These are phyloP conservation scores for Phytophthora megakarya DNA, from an alignment of 352 stramenopile species.

Conservation along the genomic window DNA sequence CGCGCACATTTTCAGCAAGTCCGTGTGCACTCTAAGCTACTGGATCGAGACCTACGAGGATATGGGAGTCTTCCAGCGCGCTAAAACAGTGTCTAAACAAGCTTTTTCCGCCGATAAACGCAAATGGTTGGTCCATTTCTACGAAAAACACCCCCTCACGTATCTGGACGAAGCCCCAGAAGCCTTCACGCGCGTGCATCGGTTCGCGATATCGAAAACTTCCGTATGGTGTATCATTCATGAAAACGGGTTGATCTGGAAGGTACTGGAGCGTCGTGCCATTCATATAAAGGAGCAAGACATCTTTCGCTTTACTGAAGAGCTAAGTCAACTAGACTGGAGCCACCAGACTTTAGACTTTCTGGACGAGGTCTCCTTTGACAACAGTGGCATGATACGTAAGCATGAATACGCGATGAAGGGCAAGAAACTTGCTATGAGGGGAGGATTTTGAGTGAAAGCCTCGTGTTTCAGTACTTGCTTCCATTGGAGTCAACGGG, in stretches of 20 bases:
- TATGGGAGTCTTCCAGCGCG: too few relatives aligned
- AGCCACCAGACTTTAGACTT: background rate
- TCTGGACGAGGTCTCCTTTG: constrained; percentile 23
- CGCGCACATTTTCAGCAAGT: too few relatives aligned
- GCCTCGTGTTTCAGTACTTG: constrained; percentile 29
- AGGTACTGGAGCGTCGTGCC: constrained; percentile 1
- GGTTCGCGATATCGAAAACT: background rate
- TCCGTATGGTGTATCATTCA: constrained; percentile 18
- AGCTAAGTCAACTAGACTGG: constrained; percentile 6
- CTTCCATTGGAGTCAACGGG: too few relatives aligned
- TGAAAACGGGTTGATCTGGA: constrained; percentile 6
- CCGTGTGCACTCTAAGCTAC: too few relatives aligned
- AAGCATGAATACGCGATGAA: constrained; percentile 53
- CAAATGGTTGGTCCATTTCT: too few relatives aligned
- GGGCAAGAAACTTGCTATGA: constrained; percentile 59
- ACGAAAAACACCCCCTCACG: too few relatives aligned
- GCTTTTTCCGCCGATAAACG: too few relatives aligned
- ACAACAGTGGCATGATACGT: constrained; percentile 34
- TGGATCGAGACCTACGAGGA: too few relatives aligned
- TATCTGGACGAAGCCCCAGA: constrained; percentile 6
- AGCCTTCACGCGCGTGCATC: background rate
- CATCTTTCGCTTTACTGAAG: background rate
- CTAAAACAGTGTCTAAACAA: too few relatives aligned
- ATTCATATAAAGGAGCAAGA: background rate
- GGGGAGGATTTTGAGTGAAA: constrained; percentile 32